phyloP scores from a whole-genome alignment of 1,284 basidiomycete genomes.

The Phenoliferia sp. region DNA sequence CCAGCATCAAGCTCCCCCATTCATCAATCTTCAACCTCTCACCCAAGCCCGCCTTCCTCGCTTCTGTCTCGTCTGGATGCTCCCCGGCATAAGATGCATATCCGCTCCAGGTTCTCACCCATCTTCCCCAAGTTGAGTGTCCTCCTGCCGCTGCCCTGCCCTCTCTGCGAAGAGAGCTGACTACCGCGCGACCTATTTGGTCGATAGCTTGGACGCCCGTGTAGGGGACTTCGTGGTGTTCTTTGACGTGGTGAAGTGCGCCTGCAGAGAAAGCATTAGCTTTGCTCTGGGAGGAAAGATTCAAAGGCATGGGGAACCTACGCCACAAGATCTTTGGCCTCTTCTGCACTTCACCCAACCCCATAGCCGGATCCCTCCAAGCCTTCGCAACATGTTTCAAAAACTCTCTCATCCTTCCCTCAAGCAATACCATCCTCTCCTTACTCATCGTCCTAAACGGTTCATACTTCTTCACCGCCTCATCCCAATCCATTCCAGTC shows the following conservation, averaged over 20 bases:
- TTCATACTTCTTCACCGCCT: constrained; percentile 1
- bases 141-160: constrained; percentile 8
- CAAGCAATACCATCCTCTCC: constrained; percentile 5
- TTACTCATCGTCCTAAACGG: constrained; percentile 7
- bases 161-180: constrained; percentile 9
- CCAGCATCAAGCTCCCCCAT: constrained; percentile 22
- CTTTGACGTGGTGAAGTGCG: constrained; percentile 19
- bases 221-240: constrained; percentile 8
- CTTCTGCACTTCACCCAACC: not conserved
- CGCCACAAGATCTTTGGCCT: constrained; percentile 23
- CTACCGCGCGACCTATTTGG: constrained; percentile 23
- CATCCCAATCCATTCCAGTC: not conserved
- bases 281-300: not conserved
- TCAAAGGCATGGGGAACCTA: constrained; percentile 1
- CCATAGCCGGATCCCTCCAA: constrained; percentile 7
- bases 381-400: constrained; percentile 13
- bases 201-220: constrained; percentile 18
- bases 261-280: not conserved
- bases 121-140: not conserved
- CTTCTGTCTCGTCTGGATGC: not conserved
- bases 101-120: constrained; percentile 4
- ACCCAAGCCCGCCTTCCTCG: not conserved
- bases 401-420: constrained; percentile 6
- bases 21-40: constrained; percentile 13
- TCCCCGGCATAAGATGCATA: not conserved